Base-by-base conservation (phyloP, 2,329 filamentous ascomycete genomes). In the Fusarium torreyae region DNA sequence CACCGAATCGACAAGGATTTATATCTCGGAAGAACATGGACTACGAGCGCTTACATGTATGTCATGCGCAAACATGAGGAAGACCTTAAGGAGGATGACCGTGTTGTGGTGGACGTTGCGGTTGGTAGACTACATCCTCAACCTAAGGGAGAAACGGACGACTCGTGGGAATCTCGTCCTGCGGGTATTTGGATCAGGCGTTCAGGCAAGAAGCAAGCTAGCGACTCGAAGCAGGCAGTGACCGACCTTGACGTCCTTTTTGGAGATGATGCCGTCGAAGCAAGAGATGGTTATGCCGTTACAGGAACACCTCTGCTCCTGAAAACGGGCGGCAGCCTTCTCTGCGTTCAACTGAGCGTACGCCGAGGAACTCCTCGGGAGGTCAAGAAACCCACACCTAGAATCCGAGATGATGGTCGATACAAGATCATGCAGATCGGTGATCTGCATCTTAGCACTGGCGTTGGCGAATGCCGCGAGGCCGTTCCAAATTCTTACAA, bases 371-470 rank as follows among this genome's bases (percentile, higher is more conserved):
- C 85, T 52, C 88, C 88, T 22, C 82, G 84, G 22, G 88, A 90
- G 69, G 79, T 86, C 36, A 87, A 89, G 74, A 94, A 91, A 77
- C 92, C 92, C 1, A 83, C 89, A 39, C 92, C 91, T 13, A 89
- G 92, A 61, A 93, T 99, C 68, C 88, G 89, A 43, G 94, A 97
- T 66, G 94, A 96, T 77, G 96, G 95, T 31, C 94, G 92, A 73
- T 98, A 98, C 84, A 98, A 98, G 84, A 97, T 99, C 69, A 89
- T 99, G 87, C 96, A 99, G 81, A 85, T 97, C 57, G 92, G 94
- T n/a, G 96, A 99, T 81, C 82, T 98, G 65, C 96, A 99, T 80
- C 82, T 99, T 57, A 95, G 94, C 76, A 99, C 96, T 4, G 96
- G 95, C 11, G 86, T 94, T 7, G 96, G 96, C 11, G 81, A 82